These are phyloP conservation scores for Diatrype stigma DNA, from an alignment of 2,329 filamentous ascomycete genomes.

Conservation along the genomic window DNA sequence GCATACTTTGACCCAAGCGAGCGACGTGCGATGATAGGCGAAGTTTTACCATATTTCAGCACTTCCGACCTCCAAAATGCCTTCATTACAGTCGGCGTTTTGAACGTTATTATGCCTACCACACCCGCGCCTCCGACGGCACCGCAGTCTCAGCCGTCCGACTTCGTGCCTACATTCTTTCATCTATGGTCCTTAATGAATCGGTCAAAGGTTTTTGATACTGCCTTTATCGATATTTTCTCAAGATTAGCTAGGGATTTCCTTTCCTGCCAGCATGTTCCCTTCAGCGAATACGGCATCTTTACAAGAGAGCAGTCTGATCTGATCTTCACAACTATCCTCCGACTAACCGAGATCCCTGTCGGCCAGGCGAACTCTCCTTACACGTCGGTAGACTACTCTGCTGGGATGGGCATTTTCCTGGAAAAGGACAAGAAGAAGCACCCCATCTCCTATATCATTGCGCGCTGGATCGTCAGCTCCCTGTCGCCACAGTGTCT, in stretches of 20 bases:
- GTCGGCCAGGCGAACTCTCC: constrained; percentile 94
- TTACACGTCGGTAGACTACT: constrained; percentile 80
- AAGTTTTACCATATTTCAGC: constrained; percentile 83
- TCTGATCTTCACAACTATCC: constrained; percentile 84
- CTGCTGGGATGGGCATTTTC: constrained; percentile 77
- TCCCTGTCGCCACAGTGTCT: constrained; percentile 83
- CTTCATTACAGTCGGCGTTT: constrained; percentile 83
- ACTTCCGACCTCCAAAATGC: constrained; percentile 88
- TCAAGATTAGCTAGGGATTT: constrained; percentile 85
- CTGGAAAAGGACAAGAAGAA: constrained; percentile 92
- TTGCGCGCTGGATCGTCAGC: constrained; percentile 89
- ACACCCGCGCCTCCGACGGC: constrained; percentile 68
- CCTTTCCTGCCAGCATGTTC: constrained; percentile 67
- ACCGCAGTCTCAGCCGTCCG: constrained; percentile 75
- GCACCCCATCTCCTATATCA: constrained; percentile 85
- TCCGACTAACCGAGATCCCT: constrained; percentile 89
- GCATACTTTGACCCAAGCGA: constrained; percentile 89
- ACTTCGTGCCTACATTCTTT: constrained; percentile 90
- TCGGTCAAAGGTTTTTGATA: constrained; percentile 81
- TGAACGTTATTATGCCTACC: constrained; percentile 87
- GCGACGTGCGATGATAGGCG: constrained; percentile 74
- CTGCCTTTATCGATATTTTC: constrained; percentile 82
- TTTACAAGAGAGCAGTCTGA: constrained; percentile 91
- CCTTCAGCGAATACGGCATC: constrained; percentile 82
- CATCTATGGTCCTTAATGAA: constrained; percentile 94